A percentile compares a stretch with the other conserved stretches of the same genome.
Conservation (phyloP, 495 filamentous ascomycete species). For the Neurospora discreta region DNA sequence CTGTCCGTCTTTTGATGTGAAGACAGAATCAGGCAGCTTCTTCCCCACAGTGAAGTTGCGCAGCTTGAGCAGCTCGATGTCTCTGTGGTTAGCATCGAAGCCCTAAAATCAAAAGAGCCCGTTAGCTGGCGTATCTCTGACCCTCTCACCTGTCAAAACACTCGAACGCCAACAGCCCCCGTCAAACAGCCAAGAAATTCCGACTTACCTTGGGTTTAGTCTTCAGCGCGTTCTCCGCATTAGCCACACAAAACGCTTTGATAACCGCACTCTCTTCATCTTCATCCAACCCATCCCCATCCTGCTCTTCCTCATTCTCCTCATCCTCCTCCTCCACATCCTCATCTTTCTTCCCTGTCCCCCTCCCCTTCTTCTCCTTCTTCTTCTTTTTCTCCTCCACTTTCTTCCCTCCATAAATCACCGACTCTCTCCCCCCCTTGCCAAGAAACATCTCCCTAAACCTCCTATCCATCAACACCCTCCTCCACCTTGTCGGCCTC, state of each 20-base stretch:
- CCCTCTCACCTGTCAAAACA: background rate
- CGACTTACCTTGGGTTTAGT: slow-evolving; percentile 68
- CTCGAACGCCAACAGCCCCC: background rate
- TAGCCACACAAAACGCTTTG: slow-evolving; percentile 54
- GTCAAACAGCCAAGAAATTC: background rate
- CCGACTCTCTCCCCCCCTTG: slow-evolving; percentile 15
- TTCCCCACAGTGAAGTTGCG: slow-evolving; percentile 61
- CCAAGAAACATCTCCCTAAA: slow-evolving; percentile 56
- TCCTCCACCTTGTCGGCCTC: slow-evolving; percentile 53
- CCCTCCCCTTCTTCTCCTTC: background rate
- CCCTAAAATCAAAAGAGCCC: slow-evolving; percentile 36
- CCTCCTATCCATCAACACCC: slow-evolving; percentile 44
- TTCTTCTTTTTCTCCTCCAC: too few species aligned
- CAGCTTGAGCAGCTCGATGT: slow-evolving; percentile 21
- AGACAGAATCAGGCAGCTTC: slow-evolving; percentile 46
- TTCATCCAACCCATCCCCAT: background rate
- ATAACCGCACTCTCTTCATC: slow-evolving; percentile 26
- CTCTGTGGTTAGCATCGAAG: slow-evolving; percentile 55
- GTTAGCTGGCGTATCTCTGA: background rate
- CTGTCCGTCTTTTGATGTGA: slow-evolving; percentile 35
- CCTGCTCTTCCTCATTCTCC: background rate
- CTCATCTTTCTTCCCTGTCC: background rate
- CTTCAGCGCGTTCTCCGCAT: slow-evolving; percentile 65
- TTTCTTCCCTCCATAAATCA: too few species aligned
- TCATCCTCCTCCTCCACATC: background rate